phyloP scores from a whole-genome alignment of 2,329 filamentous ascomycete species.

The Huntiella abstrusa region DNA sequence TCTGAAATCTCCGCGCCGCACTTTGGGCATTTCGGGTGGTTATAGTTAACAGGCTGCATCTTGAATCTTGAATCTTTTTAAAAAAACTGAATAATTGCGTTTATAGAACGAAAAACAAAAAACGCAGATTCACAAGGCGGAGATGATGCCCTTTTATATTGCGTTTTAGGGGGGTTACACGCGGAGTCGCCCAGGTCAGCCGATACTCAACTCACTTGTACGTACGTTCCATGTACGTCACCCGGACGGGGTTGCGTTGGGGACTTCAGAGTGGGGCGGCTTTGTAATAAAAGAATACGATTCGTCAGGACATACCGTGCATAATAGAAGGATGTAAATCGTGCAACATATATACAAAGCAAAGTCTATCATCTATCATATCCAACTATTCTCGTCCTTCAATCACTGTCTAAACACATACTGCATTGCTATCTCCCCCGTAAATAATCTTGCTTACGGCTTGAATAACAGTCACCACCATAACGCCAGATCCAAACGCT shows the following conservation, averaged over 20 bases:
- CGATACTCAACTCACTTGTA: no score
- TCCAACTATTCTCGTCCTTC: not conserved
- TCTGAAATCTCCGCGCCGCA: slow-evolving; percentile 28
- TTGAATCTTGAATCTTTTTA: slow-evolving; percentile 5
- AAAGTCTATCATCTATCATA: slow-evolving; percentile 12
- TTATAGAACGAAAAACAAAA: not conserved
- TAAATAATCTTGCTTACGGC: slow-evolving; percentile 48
- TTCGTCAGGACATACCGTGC: not conserved
- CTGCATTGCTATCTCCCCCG: slow-evolving; percentile 17
- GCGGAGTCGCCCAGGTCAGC: no score
- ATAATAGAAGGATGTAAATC: not conserved
- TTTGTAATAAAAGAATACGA: not conserved
- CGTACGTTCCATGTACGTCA: no score
- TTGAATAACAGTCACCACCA: slow-evolving; percentile 62
- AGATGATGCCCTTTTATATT: no score
- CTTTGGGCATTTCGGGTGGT: slow-evolving; percentile 33
- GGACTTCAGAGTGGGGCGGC: not conserved
- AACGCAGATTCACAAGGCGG: no score
- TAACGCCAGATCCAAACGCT: slow-evolving; percentile 59
- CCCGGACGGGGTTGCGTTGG: no score
- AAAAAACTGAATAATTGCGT: not conserved
- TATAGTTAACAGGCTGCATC: slow-evolving; percentile 19
- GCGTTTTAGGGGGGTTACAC: no score
- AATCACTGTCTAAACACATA: not conserved
- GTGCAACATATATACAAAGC: not conserved